Percentiles rank a stretch among this genome's conserved stretches.
These are phyloP conservation scores for Solanum sejunctum DNA, from an alignment of 257 asterid species.

Conservation along the genomic window DNA sequence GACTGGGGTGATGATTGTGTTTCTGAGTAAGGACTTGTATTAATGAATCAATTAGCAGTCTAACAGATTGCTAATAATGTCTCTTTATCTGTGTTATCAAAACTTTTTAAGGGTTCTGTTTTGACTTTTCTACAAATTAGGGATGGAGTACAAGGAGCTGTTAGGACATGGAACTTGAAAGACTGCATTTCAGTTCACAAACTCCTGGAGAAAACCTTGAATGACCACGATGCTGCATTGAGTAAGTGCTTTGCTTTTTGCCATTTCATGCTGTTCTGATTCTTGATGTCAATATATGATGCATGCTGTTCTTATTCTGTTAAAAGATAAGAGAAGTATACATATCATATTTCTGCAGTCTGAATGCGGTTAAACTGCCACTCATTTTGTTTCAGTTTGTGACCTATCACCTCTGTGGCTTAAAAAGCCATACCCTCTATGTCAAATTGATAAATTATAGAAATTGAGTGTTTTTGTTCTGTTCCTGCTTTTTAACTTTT, in stretches of 20 bases:
- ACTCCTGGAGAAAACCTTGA: conserved; percentile 37
- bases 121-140: conserved; percentile 20
- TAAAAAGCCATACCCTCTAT: background rate
- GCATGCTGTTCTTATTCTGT: background rate
- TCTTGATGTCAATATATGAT: background rate
- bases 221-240: conserved; percentile 63
- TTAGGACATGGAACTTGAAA: conserved; percentile 42
- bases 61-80: background rate
- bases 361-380: background rate
- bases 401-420: background rate
- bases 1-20: conserved; percentile 38
- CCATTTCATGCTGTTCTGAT: background rate
- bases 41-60: background rate
- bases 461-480: background rate
- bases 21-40: conserved; percentile 40
- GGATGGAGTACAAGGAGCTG: conserved; percentile 34
- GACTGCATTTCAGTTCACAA: conserved; percentile 70
- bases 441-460: background rate
- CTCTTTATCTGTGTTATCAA: background rate
- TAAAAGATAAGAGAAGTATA: background rate
- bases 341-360: background rate
- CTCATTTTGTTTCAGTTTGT: background rate
- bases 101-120: background rate
- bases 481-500: background rate
- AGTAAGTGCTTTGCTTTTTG: conserved; percentile 25